Base-by-base conservation (phyloP, 2,329 filamentous ascomycete species). In the Domatiomyces globalis region DNA sequence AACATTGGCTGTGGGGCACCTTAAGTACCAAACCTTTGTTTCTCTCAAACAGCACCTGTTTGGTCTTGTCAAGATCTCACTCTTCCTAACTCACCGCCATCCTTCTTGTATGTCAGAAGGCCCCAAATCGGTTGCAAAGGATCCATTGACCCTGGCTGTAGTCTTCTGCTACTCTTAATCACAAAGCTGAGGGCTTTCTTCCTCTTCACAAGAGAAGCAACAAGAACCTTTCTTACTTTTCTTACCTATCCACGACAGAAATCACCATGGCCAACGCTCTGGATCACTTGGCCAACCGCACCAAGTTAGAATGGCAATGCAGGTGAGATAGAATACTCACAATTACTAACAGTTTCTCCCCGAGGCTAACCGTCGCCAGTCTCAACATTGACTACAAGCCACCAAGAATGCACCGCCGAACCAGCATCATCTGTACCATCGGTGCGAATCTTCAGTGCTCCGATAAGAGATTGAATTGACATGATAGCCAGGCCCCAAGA, bases 341-440 rank as follows among this genome's bases (percentile, higher is more conserved):
- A 39, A 5, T 15, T 2, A 15, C 4, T 10, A 39, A 2, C 10
- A 15, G 10, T 39, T 39, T 2, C 10, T 15, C 10, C 10, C 33
- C 15, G 33, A 5, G 4, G 12, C 33, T 39, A 5, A 39, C 33
- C 2, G 15, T 39, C 12, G 78, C 79, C 67, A 76, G 80, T 70
- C 85, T 98, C 67, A 84, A 95, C 76, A 95, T 90, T 60, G 85
- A 92, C 67, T 88, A 84, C 74, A 77, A 79, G 63, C 89, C 90
- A 52, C 79, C 83, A 64, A 86, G 84, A 72, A 89, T 94, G 76
- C 94, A 92, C 73, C 87, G 92, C 66, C 84, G 92, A 62, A 95
- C 90, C 58, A 95, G 89, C 67, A 98, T 98, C 75, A 95, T 98
- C 73, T 88, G 90, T 76, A 96, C 92, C 64, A 96, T 98, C 69